Evolutionary conservation across 257 asterid species (phyloP), one percentile per base, ranked within the genome.

Genomic region (Echites panduratus): DNA sequence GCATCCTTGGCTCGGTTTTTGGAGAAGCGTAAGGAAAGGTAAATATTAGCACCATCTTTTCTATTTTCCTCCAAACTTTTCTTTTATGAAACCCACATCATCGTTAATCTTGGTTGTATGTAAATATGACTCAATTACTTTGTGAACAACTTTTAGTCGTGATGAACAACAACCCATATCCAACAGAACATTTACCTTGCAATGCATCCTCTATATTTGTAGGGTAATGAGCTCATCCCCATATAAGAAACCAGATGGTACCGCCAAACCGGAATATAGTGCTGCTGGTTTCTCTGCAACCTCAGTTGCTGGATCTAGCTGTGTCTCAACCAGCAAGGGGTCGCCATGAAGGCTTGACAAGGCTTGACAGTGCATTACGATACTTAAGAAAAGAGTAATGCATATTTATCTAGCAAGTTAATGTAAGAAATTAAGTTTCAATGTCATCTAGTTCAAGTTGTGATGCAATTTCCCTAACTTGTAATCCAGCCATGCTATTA

Each of bases 21-120:
- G 85, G 97, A 90, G 87, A 92, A 84, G 87, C 96, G 98, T 68
- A 88, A 87, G 78, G 97, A 92, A 75, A 89, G 98, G 98, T 92
- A 79, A 73, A 53, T 3, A 19, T 66, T 45, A 61, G 4, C 50
- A 24, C 16, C 2, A 10, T 12, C 17, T 4, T 17, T 2, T 32
- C 5, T 70, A 1, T 5, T 76, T 19, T 19, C 32, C 32, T 66
- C 40, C 6, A 52, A 27, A 41, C 45, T 14, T 45, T 27, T n/a
- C 19, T 4, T 49, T 32, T 20, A 9, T 1, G 43, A 11, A n/a
- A 40, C 27, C 43, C 8, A 6, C 22, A 26, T 35, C n/a, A 12
- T 16, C 40, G 2, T 38, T 17, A 16, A 11, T 24, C 74, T 14
- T 32, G 38, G 24, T 4, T 13, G 41, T 6, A 4, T 9, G 29